A percentile compares a stretch with the other conserved stretches of the same genome.
Conservation (phyloP, 164 flowering plant species). For the Malania oleifera region DNA sequence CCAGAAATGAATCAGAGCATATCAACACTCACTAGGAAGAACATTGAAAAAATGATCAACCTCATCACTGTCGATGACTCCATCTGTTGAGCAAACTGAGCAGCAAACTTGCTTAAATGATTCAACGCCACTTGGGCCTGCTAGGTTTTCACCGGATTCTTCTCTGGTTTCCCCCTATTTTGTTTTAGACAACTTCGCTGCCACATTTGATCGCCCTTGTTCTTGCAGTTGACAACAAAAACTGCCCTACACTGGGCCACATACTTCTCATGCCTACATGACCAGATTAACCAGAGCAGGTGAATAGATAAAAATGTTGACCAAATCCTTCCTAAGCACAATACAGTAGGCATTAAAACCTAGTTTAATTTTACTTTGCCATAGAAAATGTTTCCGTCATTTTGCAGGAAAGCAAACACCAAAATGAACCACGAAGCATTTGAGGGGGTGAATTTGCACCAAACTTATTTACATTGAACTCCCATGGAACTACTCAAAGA, state of each 20-base stretch:
- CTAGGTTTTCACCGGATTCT: conserved; percentile 21
- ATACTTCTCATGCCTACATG: conserved; percentile 72
- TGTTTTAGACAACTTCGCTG: conserved; percentile 20
- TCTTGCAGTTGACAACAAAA: conserved; percentile 64
- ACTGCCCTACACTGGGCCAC: conserved; percentile 76
- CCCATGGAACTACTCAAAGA: no score
- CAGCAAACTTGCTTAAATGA: conserved; percentile 56
- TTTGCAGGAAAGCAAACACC: no score
- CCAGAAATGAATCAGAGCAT: neutral
- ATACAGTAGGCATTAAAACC: no score
- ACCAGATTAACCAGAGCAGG: neutral
- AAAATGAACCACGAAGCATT: no score
- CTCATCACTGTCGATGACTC: conserved; percentile 70
- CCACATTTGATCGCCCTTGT: conserved; percentile 29
- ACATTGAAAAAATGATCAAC: conserved; percentile 81
- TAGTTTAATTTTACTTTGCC: no score
- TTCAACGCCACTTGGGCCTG: conserved; percentile 21
- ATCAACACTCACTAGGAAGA: conserved; percentile 67
- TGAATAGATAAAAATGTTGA: no score
- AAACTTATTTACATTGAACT: no score
- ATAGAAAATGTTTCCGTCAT: no score
- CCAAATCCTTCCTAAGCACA: no score
- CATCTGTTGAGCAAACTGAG: conserved; percentile 66
- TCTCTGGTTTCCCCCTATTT: conserved; percentile 26
- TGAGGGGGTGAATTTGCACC: no score